A percentile compares a stretch with the other conserved stretches of the same genome.
Evolutionary conservation across 23 red algal genomes (phyloP).

Genomic region (Pyropia yezoensis): DNA sequence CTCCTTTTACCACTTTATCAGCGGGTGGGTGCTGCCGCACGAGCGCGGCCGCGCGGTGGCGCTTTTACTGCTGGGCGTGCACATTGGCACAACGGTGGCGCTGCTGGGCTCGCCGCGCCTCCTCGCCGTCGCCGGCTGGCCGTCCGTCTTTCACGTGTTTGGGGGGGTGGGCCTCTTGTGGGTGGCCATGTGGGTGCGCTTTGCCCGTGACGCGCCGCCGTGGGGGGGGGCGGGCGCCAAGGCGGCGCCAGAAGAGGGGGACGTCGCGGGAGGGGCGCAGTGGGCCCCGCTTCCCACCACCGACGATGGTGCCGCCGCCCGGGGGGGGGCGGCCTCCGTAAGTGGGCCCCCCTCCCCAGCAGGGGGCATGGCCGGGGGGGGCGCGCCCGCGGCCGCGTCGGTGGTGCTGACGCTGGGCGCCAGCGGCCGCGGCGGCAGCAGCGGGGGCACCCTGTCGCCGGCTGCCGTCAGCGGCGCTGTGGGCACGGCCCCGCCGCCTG

Average conservation of each 20-base stretch:
- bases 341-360: not conserved
- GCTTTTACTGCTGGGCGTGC: slow-evolving; percentile 30
- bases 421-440: too few species aligned
- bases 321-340: not conserved
- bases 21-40: slow-evolving; percentile 29
- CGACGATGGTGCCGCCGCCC: not conserved
- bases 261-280: not conserved
- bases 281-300: not conserved
- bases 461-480: too few species aligned
- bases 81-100: slow-evolving; percentile 49
- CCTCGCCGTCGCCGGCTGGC: slow-evolving; percentile 27
- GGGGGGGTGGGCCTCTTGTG: slow-evolving; percentile 27
- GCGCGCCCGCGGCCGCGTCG: too few species aligned
- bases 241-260: not conserved
- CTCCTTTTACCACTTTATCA: slow-evolving; percentile 58
- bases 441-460: too few species aligned
- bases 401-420: too few species aligned
- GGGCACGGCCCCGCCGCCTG: too few species aligned
- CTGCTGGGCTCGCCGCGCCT: slow-evolving; percentile 38
- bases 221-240: not conserved
- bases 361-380: too few species aligned
- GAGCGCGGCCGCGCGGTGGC: slow-evolving; percentile 37
- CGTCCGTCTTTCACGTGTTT: slow-evolving; percentile 41
- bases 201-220: slow-evolving; percentile 34
- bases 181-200: slow-evolving; percentile 29